Percentiles rank a stretch among this genome's conserved stretches.
These are phyloP conservation scores for Tricholoma hemisulphureum DNA, from an alignment of 768 basidiomycete species.

Conservation along the genomic window DNA sequence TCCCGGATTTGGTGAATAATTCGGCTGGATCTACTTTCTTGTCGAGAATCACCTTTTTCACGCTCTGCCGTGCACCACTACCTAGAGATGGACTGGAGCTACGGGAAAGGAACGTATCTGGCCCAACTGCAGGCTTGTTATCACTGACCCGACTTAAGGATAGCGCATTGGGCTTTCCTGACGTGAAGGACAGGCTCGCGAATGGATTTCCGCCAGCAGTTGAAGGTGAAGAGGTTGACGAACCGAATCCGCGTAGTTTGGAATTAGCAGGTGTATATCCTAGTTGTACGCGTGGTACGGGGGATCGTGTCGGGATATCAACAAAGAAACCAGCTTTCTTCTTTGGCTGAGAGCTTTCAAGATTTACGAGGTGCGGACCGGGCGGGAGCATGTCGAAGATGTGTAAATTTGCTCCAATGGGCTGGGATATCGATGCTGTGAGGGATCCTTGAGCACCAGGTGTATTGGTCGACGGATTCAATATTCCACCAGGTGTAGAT, in stretches of 20 bases:
- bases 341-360: slow-evolving; percentile 61
- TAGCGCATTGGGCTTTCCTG: slow-evolving; percentile 56
- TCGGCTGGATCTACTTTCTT: slow-evolving; percentile 79
- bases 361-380: slow-evolving; percentile 59
- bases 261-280: slow-evolving; percentile 67
- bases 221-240: slow-evolving; percentile 43
- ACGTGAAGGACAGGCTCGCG: slow-evolving; percentile 45
- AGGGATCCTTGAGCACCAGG: slow-evolving; percentile 58
- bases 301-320: slow-evolving; percentile 73
- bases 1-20: slow-evolving; percentile 54
- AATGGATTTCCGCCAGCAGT: slow-evolving; percentile 37
- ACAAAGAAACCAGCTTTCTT: slow-evolving; percentile 77
- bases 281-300: slow-evolving; percentile 61
- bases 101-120: slow-evolving; percentile 65
- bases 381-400: slow-evolving; percentile 76
- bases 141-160: slow-evolving; percentile 49
- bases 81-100: slow-evolving; percentile 65
- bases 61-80: slow-evolving; percentile 71
- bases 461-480: slow-evolving; percentile 40
- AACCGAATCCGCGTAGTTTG: slow-evolving; percentile 70
- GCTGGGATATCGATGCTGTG: slow-evolving; percentile 87
- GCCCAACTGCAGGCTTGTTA: slow-evolving; percentile 40
- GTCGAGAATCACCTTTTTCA: slow-evolving; percentile 90
- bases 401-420: slow-evolving; percentile 68
- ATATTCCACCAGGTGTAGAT: slow-evolving; percentile 31